A percentile compares a stretch with the other conserved stretches of the same genome.
These are phyloP conservation scores for Amphichorda felina DNA, from an alignment of 2,329 filamentous ascomycete species.

Conservation along the genomic window DNA sequence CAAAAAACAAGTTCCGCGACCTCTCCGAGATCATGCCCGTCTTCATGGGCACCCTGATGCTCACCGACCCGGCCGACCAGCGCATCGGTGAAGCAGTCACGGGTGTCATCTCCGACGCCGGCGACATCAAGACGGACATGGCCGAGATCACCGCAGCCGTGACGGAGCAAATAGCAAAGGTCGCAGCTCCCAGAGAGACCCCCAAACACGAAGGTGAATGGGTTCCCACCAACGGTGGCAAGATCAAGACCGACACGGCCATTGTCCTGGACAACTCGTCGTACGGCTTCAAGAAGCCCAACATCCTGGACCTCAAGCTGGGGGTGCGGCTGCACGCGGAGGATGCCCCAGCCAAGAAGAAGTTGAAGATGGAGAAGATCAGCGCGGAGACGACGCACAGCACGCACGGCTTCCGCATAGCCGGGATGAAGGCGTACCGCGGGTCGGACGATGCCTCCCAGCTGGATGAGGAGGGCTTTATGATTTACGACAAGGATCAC, in stretches of 20 bases:
- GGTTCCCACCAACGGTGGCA: conserved; percentile 37
- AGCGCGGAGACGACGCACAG: conserved; percentile 46
- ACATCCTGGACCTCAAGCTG: conserved; percentile 89
- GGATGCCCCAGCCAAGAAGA: conserved; percentile 47
- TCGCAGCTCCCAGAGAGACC: conserved; percentile 1
- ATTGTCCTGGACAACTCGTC: conserved; percentile 81
- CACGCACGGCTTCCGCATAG: conserved; percentile 49
- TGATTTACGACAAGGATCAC: conserved; percentile 52
- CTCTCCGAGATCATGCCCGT: conserved; percentile 74
- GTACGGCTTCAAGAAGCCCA: conserved; percentile 69
- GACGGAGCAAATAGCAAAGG: conserved; percentile 1
- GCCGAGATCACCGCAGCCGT: conserved; percentile 16
- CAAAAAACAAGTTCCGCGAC: conserved; percentile 44
- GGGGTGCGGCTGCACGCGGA: conserved; percentile 81
- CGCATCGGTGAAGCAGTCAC: conserved; percentile 35
- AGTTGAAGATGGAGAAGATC: conserved; percentile 47
- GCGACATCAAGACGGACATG: conserved; percentile 17
- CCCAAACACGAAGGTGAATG: conserved; percentile 18
- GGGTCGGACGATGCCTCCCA: conserved; percentile 39
- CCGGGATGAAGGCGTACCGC: conserved; percentile 53
- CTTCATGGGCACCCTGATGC: conserved; percentile 67
- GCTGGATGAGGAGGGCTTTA: conserved; percentile 42
- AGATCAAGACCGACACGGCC: conserved; percentile 65
- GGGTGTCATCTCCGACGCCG: conserved; percentile 26
- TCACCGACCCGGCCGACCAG: conserved; percentile 43